Evolutionary conservation across 257 asterid species (phyloP).

Genomic region (Solanum sparsipilum): DNA sequence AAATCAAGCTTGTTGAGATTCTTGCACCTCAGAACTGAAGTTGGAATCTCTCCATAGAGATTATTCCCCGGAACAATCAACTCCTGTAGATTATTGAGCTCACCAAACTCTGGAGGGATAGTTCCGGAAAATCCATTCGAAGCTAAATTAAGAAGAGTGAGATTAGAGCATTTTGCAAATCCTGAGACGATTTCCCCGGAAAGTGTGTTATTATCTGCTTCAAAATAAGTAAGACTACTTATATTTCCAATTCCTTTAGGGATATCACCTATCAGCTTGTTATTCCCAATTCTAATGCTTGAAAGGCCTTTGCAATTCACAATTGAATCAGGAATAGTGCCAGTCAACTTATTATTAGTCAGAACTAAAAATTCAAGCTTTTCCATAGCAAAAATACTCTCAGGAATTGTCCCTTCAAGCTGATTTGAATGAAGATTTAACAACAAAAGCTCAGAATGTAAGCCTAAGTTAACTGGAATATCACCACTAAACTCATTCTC

Average conservation of each 20-base stretch:
- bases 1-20: conserved; percentile 83
- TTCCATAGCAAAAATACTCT: conserved; percentile 57
- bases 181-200: conserved; percentile 81
- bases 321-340: conserved; percentile 49
- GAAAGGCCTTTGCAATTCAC: conserved; percentile 72
- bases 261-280: conserved; percentile 57
- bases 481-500: conserved; percentile 70
- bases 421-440: conserved; percentile 85
- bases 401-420: conserved; percentile 75
- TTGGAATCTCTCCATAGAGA: conserved; percentile 67
- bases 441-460: conserved; percentile 38
- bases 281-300: conserved; percentile 74
- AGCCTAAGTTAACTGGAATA: conserved; percentile 64
- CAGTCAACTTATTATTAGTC: conserved; percentile 65
- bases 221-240: conserved; percentile 83
- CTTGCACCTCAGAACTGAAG: conserved; percentile 48
- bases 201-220: conserved; percentile 71
- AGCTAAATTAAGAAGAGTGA: conserved; percentile 81
- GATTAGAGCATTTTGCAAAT: conserved; percentile 70
- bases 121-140: conserved; percentile 66
- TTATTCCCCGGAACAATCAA: conserved; percentile 62
- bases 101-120: conserved; percentile 68
- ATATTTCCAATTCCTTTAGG: conserved; percentile 74
- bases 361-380: conserved; percentile 63
- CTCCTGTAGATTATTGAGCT: conserved; percentile 64